These are phyloP conservation scores for Aaosphaeria arxii DNA, from an alignment of 2,329 filamentous ascomycete genomes.

Conservation along the genomic window DNA sequence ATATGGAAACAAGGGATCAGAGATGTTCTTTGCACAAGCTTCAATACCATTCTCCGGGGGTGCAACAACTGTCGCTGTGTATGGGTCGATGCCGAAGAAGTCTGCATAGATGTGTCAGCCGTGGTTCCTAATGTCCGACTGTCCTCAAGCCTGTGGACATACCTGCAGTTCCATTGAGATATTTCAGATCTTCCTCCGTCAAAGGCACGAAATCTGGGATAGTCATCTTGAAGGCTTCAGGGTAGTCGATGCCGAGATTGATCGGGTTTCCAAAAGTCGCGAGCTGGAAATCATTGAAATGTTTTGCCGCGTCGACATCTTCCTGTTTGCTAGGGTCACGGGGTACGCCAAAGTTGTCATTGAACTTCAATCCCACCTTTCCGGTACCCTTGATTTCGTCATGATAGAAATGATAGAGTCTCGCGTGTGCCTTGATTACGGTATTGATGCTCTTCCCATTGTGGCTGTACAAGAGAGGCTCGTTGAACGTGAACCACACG, in stretches of 20 bases:
- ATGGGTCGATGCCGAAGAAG: conserved; percentile 38
- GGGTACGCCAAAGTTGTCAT: conserved; percentile 38
- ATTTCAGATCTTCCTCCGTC: conserved; percentile 44
- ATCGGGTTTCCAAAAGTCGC: conserved; percentile 28
- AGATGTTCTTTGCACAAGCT: conserved; percentile 33
- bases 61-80: conserved; percentile 34
- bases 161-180: conserved; percentile 34
- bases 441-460: conserved; percentile 32
- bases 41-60: conserved; percentile 35
- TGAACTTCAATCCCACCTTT: conserved; percentile 37
- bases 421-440: conserved; percentile 36
- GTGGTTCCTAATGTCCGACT: conserved; percentile 20
- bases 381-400: conserved; percentile 41
- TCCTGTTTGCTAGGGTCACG: conserved; percentile 26
- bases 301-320: conserved; percentile 32
- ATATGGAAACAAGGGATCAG: conserved; percentile 29
- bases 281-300: conserved; percentile 37
- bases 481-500: conserved; percentile 43
- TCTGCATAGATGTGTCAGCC: conserved; percentile 31
- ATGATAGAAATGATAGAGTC: conserved; percentile 38
- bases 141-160: conserved; percentile 32
- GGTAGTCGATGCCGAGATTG: too few species aligned
- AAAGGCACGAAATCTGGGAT: conserved; percentile 44
- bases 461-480: conserved; percentile 36
- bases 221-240: too few species aligned